Percentiles rank a stretch among this genome's conserved stretches.
These are phyloP conservation scores for Bryoglossum gracile DNA, from an alignment of 495 filamentous ascomycete species.

Conservation along the genomic window DNA sequence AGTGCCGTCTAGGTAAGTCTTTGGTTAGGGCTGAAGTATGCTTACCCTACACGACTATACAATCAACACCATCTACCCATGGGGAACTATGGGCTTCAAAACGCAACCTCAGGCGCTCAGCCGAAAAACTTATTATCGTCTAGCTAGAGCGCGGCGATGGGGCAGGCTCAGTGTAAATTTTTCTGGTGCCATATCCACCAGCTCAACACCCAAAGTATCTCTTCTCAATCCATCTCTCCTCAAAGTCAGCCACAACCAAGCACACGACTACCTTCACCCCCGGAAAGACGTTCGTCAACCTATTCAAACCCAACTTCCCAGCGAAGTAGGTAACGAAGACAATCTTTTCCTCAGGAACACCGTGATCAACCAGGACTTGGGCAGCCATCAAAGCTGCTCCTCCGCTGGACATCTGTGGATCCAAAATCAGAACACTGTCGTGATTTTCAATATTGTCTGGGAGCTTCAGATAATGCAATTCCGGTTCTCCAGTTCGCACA, in stretches of 20 bases:
- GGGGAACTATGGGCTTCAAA: too few relatives aligned
- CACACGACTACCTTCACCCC: slow-evolving; percentile 77
- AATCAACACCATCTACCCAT: too few relatives aligned
- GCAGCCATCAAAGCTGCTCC: slow-evolving; percentile 96
- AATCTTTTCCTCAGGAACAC: slow-evolving; percentile 76
- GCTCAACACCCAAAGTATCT: slow-evolving; percentile 71
- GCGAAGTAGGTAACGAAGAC: slow-evolving; percentile 85
- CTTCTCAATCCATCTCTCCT: slow-evolving; percentile 76
- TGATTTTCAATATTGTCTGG: slow-evolving; percentile 62
- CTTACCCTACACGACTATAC: too few relatives aligned
- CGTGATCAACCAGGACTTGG: slow-evolving; percentile 86
- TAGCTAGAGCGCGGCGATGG: too few relatives aligned
- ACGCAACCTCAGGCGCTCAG: too few relatives aligned
- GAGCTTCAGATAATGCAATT: slow-evolving; percentile 80
- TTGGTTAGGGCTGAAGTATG: too few relatives aligned
- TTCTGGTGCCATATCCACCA: not conserved
- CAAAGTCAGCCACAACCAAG: slow-evolving; percentile 64
- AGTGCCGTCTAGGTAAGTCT: too few relatives aligned
- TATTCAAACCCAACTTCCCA: slow-evolving; percentile 70
- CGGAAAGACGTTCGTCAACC: slow-evolving; percentile 80
- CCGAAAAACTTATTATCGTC: too few relatives aligned
- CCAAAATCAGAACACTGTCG: slow-evolving; percentile 75
- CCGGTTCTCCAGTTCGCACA: slow-evolving; percentile 74
- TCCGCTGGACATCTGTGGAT: slow-evolving; percentile 89
- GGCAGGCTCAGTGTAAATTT: too few relatives aligned